These are phyloP conservation scores for Alternaria triticina DNA, from an alignment of 2,329 filamentous ascomycete species.

Conservation along the genomic window DNA sequence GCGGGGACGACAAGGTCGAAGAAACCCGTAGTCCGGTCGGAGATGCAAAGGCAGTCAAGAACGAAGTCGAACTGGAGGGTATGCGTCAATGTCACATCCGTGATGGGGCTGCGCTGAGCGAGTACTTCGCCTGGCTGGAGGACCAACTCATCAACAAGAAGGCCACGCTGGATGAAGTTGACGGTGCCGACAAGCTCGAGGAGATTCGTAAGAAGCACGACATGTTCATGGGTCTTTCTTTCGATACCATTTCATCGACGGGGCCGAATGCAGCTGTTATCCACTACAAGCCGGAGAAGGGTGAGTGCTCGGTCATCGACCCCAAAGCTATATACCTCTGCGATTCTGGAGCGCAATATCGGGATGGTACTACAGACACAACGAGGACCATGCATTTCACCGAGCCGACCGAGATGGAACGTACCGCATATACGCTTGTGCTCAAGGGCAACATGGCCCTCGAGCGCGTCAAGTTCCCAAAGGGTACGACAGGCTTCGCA, in stretches of 20 bases:
- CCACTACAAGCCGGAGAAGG: conserved; percentile 87
- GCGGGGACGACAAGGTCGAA: conserved; percentile 83
- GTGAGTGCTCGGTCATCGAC: conserved; percentile 82
- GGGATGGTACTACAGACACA: conserved; percentile 94
- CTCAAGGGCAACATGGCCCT: conserved; percentile 92
- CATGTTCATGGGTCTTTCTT: conserved; percentile 87
- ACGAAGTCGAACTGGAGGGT: conserved; percentile 83
- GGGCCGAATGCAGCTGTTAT: conserved; percentile 93
- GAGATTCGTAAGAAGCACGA: conserved; percentile 71
- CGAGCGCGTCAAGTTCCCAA: conserved; percentile 87
- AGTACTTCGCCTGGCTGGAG: conserved; percentile 97
- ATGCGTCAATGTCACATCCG: conserved; percentile 95
- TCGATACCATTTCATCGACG: conserved; percentile 94
- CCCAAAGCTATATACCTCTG: conserved; percentile 89
- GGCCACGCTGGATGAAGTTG: conserved; percentile 80
- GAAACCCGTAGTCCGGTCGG: conserved; percentile 85
- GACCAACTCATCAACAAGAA: conserved; percentile 80
- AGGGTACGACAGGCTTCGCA: conserved; percentile 92
- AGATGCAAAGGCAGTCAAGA: conserved; percentile 94
- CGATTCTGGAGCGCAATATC: conserved; percentile 95
- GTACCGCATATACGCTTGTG: conserved; percentile 89
- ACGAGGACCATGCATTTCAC: conserved; percentile 94
- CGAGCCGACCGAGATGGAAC: conserved; percentile 80
- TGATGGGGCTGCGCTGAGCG: conserved; percentile 86
- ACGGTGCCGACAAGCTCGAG: conserved; percentile 91